These are phyloP conservation scores for Pichia sp. DNA, from an alignment of 1,139 yeast genomes.

Conservation along the genomic window DNA sequence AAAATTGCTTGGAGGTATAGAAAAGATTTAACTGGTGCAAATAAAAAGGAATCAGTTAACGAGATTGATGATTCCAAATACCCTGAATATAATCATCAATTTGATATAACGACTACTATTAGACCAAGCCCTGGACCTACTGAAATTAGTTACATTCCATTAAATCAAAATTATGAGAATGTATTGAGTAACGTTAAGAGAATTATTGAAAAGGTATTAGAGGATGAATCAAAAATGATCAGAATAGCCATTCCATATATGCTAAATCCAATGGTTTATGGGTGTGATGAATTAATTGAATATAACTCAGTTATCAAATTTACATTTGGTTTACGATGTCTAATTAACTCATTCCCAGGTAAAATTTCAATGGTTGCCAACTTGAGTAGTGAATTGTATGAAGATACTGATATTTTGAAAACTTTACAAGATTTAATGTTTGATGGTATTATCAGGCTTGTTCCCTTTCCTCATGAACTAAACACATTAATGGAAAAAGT, in stretches of 20 bases:
- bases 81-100: slow-evolving; percentile 58
- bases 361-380: slow-evolving; percentile 50
- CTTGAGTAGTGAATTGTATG: slow-evolving; percentile 61
- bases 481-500: slow-evolving; percentile 58
- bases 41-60: neutral
- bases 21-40: slow-evolving; percentile 2
- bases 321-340: slow-evolving; percentile 50
- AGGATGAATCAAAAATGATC: slow-evolving; percentile 39
- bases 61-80: slow-evolving; percentile 31
- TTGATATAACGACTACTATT: slow-evolving; percentile 66
- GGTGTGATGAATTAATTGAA: slow-evolving; percentile 35
- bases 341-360: slow-evolving; percentile 42
- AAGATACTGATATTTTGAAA: slow-evolving; percentile 43
- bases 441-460: slow-evolving; percentile 69
- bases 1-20: slow-evolving; percentile 90
- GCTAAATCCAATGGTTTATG: slow-evolving; percentile 71
- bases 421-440: slow-evolving; percentile 48
- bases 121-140: slow-evolving; percentile 58
- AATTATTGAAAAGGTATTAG: slow-evolving; percentile 31
- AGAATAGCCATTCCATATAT: slow-evolving; percentile 71
- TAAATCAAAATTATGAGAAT: slow-evolving; percentile 25
- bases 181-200: slow-evolving; percentile 38
- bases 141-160: slow-evolving; percentile 54
- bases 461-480: slow-evolving; percentile 79
- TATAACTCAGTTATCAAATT: slow-evolving; percentile 54